A percentile compares a stretch with the other conserved stretches of the same genome.
Evolutionary conservation across 306 rosid species (phyloP).

Genomic region (Gynostemma pentaphyllum): DNA sequence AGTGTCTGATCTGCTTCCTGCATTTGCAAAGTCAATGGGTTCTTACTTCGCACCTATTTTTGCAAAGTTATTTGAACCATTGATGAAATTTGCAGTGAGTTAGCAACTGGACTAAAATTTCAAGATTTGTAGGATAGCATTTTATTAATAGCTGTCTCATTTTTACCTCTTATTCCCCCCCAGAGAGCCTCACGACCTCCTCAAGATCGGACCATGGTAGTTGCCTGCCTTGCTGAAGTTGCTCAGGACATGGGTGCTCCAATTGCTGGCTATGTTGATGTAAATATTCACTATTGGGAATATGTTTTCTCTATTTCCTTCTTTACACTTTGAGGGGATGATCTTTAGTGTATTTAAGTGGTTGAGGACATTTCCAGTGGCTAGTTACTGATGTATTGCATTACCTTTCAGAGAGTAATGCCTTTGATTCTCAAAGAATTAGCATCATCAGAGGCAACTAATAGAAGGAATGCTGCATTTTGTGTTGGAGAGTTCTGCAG

Average conservation of each 20-base stretch:
- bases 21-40: conserved; percentile 92
- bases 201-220: conserved; percentile 96
- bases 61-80: conserved; percentile 72
- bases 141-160: neutral
- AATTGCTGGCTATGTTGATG: conserved; percentile 74
- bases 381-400: conserved; percentile 19
- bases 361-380: neutral
- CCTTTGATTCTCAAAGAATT: conserved; percentile 80
- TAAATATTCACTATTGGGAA: conserved; percentile 20
- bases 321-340: neutral
- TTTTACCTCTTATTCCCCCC: conserved; percentile 13
- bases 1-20: conserved; percentile 94
- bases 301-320: conserved; percentile 1
- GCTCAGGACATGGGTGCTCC: conserved; percentile 99
- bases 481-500: conserved; percentile 98
- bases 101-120: conserved; percentile 12
- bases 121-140: neutral
- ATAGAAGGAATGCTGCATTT: conserved; percentile 97
- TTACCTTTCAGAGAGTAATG: conserved; percentile 68
- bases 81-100: conserved; percentile 84
- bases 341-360: neutral
- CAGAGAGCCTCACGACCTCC: conserved; percentile 88
- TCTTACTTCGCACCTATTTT: conserved; percentile 84
- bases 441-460: conserved; percentile 76
- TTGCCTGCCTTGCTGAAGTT: conserved; percentile 98